Evolutionary conservation across 1,284 basidiomycete species (phyloP), one percentile per base, ranked within the genome.

Genomic region (Ganoderma lingzhi): DNA sequence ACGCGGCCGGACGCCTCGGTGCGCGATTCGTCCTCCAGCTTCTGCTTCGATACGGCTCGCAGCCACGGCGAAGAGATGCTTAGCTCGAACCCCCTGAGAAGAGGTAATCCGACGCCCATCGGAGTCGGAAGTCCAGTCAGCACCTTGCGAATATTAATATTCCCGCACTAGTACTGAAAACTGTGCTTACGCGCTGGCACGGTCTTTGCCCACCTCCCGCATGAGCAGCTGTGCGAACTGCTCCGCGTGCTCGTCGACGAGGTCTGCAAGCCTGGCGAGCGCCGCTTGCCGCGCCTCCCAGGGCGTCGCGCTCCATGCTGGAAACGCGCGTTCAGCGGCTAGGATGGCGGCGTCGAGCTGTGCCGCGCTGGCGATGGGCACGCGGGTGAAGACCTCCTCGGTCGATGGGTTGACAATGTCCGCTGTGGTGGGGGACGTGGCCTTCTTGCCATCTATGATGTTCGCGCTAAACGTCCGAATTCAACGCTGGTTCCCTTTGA

Each of bases 381-480:
- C 72, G 28, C 65, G 53, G 9, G 71, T 59, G 51, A 70, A 53
- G 44, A 65, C 62, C 17, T 64, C 51, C 59, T 66, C 70, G 9
- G 70, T 74, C n/a, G 72, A 55, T 12, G 72, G 72, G 60, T 74
- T 70, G 42, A 72, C 28, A 45, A 74, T 55, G 12, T 63, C 56
- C 19, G 48, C 44, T 15, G 63, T 44, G 2, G 56, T 62, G 30
- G 66, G 66, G 17, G 70, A 67, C 5, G 55, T 19, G 4, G 30
- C 51, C 30, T 67, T 70, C 55, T 62, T 60, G 14, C 70, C 70
- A 61, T 66, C 61, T 35, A 70, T 65, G 61, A 70, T 65, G 61
- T 65, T 39, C 14, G 66, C 59, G 42, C 66, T 68, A 41, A 17
- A 39, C 0, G 19, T 59, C 23, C 35, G 37, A 58, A 32, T 28